Evolutionary conservation across 179 eudicot species (phyloP).

Genomic region (Amaranthus tricolor): DNA sequence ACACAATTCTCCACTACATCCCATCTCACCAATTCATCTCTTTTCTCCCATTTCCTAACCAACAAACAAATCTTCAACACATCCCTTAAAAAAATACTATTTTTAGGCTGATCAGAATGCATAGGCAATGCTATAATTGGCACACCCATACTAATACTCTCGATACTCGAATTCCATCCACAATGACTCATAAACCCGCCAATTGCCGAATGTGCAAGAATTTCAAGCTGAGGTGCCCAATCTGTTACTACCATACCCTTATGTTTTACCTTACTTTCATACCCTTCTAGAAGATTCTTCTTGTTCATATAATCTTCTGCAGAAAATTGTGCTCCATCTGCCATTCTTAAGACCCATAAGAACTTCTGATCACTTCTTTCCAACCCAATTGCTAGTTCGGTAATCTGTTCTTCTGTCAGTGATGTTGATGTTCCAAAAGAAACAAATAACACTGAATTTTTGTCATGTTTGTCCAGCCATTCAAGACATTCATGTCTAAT

Average conservation of each 20-base stretch:
- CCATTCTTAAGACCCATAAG: background rate
- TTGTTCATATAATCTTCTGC: background rate
- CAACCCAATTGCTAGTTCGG: background rate
- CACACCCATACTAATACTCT: slow-evolving; percentile 4
- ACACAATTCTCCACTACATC: slow-evolving; percentile 26
- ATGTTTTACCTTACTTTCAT: background rate
- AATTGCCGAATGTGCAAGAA: background rate
- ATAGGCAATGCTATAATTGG: slow-evolving; percentile 6
- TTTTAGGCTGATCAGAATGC: slow-evolving; percentile 4
- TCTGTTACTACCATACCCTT: slow-evolving; percentile 8
- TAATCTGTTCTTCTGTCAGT: slow-evolving; percentile 14
- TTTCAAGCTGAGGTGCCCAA: slow-evolving; percentile 6
- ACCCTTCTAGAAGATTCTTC: background rate
- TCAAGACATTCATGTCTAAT: slow-evolving; percentile 32
- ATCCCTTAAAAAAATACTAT: slow-evolving; percentile 29
- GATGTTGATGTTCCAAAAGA: slow-evolving; percentile 55
- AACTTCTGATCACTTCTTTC: slow-evolving; percentile 1
- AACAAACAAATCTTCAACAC: slow-evolving; percentile 31
- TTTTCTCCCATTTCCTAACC: slow-evolving; percentile 33
- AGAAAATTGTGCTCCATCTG: background rate
- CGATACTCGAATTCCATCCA: slow-evolving; percentile 3
- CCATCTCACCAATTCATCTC: slow-evolving; percentile 28
- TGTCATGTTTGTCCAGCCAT: slow-evolving; percentile 55
- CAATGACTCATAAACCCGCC: slow-evolving; percentile 6
- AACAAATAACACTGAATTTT: slow-evolving; percentile 42